phyloP scores from a whole-genome alignment of 140 eudicot genomes.

The Cichorium intybus region DNA sequence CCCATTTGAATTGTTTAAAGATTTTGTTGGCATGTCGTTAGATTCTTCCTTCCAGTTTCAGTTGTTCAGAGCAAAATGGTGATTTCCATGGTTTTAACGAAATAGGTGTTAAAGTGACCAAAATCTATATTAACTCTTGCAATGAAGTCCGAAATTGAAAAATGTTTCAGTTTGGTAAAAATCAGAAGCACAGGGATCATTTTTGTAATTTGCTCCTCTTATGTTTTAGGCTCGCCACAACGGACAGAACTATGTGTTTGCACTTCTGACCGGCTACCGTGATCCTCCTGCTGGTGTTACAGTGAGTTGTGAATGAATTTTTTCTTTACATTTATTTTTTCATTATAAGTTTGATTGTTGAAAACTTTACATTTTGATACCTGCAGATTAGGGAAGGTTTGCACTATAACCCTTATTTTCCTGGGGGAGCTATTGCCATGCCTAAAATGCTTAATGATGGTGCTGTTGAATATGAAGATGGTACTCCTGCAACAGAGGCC shows the following conservation, averaged over 20 bases:
- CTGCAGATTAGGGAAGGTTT: constrained; percentile 86
- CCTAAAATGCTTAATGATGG: constrained; percentile 98
- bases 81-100: too few species aligned
- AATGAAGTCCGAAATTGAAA: neutral
- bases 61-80: neutral
- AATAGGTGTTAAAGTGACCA: neutral
- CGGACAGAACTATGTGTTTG: constrained; percentile 92
- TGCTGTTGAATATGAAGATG: constrained; percentile 97
- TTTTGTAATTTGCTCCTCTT: neutral
- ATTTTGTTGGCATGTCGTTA: too few species aligned
- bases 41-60: neutral
- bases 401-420: constrained; percentile 96
- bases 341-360: neutral
- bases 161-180: neutral
- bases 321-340: neutral
- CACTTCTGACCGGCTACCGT: constrained; percentile 94
- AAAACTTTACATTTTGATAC: neutral
- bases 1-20: too few species aligned
- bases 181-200: neutral
- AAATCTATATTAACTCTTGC: too few species aligned
- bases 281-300: constrained; percentile 98
- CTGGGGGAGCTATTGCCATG: constrained; percentile 99
- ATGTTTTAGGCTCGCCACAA: constrained; percentile 77
- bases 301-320: constrained; percentile 41
- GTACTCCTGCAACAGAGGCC: constrained; percentile 96